A percentile compares a stretch with the other conserved stretches of the same genome.
These are phyloP conservation scores for Wickerhamiella qilinensis DNA, from an alignment of 805 yeast genomes.

Conservation along the genomic window DNA sequence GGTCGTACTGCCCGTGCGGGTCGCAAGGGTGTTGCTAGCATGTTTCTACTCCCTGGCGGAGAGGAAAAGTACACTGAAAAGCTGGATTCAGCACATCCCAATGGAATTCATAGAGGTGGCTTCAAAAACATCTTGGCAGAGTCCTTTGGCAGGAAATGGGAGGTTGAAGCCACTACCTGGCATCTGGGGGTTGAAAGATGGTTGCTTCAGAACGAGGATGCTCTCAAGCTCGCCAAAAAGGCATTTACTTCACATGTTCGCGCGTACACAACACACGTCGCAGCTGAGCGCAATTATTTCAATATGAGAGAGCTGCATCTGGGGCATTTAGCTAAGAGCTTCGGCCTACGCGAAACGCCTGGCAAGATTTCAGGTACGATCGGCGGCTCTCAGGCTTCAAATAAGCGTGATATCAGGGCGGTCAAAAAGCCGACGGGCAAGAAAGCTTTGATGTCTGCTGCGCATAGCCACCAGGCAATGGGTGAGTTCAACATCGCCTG, in stretches of 20 bases:
- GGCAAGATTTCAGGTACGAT: constrained; percentile 23
- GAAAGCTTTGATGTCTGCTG: constrained; percentile 13
- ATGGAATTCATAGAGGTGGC: constrained; percentile 33
- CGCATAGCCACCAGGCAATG: constrained; percentile 10
- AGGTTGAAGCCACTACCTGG: constrained; percentile 89
- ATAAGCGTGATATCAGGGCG: constrained; percentile 1
- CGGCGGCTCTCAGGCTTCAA: background rate
- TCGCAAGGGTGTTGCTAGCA: constrained; percentile 53
- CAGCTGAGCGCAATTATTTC: constrained; percentile 63
- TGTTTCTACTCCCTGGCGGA: constrained; percentile 74
- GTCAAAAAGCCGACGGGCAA: constrained; percentile 8
- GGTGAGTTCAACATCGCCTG: constrained; percentile 14
- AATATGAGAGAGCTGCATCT: constrained; percentile 72
- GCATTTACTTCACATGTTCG: constrained; percentile 82
- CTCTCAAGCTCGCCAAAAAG: constrained; percentile 51
- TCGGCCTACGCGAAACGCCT: constrained; percentile 91
- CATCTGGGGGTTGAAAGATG: constrained; percentile 83
- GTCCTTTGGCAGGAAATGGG: constrained; percentile 47
- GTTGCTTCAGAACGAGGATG: constrained; percentile 49
- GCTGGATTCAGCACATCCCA: constrained; percentile 40
- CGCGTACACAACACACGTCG: constrained; percentile 89
- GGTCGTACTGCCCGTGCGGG: constrained; percentile 99
- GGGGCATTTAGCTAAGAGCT: constrained; percentile 91
- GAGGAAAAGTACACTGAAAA: constrained; percentile 72
- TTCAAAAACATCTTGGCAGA: constrained; percentile 24